These are phyloP conservation scores for Globisporangium rhizosaccharum DNA, from an alignment of 352 stramenopile species.

Conservation along the genomic window DNA sequence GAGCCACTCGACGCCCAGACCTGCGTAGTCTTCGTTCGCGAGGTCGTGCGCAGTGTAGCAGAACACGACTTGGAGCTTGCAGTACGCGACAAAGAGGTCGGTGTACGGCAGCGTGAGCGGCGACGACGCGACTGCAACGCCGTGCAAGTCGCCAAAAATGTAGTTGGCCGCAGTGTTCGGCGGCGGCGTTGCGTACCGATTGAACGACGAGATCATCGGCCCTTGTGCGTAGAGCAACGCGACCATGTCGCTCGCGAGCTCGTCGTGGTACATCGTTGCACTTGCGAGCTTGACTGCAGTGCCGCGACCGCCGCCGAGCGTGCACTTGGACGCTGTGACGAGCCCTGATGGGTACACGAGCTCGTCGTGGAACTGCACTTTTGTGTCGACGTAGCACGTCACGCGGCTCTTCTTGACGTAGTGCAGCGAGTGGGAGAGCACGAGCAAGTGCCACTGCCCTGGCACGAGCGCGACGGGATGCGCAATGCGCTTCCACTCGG, in stretches of 20 bases:
- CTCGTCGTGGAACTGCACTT: conserved; percentile 63
- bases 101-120: conserved; percentile 35
- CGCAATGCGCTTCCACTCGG: conserved; percentile 64
- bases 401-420: conserved; percentile 87
- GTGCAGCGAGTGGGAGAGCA: conserved; percentile 72
- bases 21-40: conserved; percentile 48
- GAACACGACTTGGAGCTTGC: conserved; percentile 69
- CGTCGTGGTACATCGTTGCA: conserved; percentile 79
- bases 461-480: conserved; percentile 27
- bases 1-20: conserved; percentile 68
- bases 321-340: conserved; percentile 70
- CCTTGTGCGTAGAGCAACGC: conserved; percentile 57
- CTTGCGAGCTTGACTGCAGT: conserved; percentile 46
- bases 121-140: conserved; percentile 34
- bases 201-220: conserved; percentile 54
- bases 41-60: conserved; percentile 61
- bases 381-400: conserved; percentile 60
- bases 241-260: conserved; percentile 45
- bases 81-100: conserved; percentile 32
- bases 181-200: conserved; percentile 31
- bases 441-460: conserved; percentile 64
- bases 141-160: conserved; percentile 47
- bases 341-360: conserved; percentile 72
- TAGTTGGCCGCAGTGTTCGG: conserved; percentile 16
- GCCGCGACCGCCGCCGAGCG: conserved; percentile 45